phyloP scores from a whole-genome alignment of 305 asterid genomes.

The Solanum hybrid region DNA sequence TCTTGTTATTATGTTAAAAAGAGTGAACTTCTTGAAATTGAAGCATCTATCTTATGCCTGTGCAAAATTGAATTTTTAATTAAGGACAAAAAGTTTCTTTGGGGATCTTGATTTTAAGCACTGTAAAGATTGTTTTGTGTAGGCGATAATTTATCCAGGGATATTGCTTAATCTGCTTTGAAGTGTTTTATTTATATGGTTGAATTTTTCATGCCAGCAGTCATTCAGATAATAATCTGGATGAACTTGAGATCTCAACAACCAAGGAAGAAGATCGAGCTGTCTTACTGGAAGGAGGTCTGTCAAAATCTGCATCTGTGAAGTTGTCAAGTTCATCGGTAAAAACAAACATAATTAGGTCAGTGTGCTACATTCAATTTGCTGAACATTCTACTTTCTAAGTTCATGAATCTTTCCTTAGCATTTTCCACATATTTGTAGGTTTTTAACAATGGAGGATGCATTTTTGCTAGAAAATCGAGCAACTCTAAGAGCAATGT shows the following conservation, averaged over 20 bases:
- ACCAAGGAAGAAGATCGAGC: slow-evolving; percentile 73
- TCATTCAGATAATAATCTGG: slow-evolving; percentile 79
- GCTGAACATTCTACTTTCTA: slow-evolving; percentile 1
- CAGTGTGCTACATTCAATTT: slow-evolving; percentile 10
- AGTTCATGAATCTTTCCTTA: slow-evolving; percentile 5
- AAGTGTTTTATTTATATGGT: background rate
- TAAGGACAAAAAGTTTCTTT: background rate
- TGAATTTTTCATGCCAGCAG: slow-evolving; percentile 33
- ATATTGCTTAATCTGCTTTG: background rate
- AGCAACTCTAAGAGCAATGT: slow-evolving; percentile 72
- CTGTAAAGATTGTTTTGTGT: background rate
- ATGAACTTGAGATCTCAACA: slow-evolving; percentile 45
- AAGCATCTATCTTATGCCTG: background rate
- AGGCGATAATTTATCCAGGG: background rate
- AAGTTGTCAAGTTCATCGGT: slow-evolving; percentile 44
- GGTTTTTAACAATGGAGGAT: slow-evolving; percentile 82
- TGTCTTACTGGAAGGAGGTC: slow-evolving; percentile 77
- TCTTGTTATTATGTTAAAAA: background rate
- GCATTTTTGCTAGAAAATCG: slow-evolving; percentile 84
- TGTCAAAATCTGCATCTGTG: slow-evolving; percentile 49
- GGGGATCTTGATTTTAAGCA: background rate
- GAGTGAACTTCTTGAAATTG: background rate
- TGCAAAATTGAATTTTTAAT: background rate
- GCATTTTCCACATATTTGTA: slow-evolving; percentile 22
- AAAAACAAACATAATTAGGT: slow-evolving; percentile 67